Conservation (phyloP, 371 early-diverging fungal genomes). For the Globomyces sp. region DNA sequence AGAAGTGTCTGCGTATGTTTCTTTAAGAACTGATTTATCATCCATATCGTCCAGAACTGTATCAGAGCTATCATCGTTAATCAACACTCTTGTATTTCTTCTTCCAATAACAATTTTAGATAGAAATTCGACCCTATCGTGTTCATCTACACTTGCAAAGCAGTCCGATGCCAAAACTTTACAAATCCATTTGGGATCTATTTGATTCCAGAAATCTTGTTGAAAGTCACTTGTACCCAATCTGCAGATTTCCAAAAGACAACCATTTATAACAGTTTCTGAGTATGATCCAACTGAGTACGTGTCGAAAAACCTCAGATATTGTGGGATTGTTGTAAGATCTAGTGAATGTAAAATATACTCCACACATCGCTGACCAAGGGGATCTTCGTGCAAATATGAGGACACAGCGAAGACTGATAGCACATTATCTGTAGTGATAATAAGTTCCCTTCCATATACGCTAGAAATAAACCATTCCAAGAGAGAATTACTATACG, state of each 20-base stretch:
- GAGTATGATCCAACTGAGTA: neutral
- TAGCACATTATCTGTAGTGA: slow-evolving; percentile 1
- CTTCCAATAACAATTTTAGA: too few relatives aligned
- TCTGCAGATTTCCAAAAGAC: neutral
- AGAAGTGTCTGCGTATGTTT: too few relatives aligned
- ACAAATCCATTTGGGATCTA: neutral
- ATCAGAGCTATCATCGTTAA: too few relatives aligned
- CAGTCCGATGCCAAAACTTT: neutral
- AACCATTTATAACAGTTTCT: slow-evolving; percentile 3
- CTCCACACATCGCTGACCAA: neutral
- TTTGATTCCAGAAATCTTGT: neutral
- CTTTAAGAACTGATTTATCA: too few relatives aligned
- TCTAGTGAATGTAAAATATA: neutral
- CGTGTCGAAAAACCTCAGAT: slow-evolving; percentile 2
- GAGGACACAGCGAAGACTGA: neutral
- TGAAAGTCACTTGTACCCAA: neutral
- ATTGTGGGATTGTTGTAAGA: neutral
- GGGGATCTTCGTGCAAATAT: slow-evolving; percentile 6
- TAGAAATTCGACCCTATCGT: neutral
- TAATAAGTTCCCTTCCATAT: neutral
- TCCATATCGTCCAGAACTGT: too few relatives aligned
- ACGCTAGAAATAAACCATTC: neutral
- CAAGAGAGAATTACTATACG: neutral
- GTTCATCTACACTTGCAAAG: neutral
- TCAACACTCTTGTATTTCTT: too few relatives aligned